These are phyloP conservation scores for Fusarium chuoi DNA, from an alignment of 2,329 filamentous ascomycete species.

Conservation along the genomic window DNA sequence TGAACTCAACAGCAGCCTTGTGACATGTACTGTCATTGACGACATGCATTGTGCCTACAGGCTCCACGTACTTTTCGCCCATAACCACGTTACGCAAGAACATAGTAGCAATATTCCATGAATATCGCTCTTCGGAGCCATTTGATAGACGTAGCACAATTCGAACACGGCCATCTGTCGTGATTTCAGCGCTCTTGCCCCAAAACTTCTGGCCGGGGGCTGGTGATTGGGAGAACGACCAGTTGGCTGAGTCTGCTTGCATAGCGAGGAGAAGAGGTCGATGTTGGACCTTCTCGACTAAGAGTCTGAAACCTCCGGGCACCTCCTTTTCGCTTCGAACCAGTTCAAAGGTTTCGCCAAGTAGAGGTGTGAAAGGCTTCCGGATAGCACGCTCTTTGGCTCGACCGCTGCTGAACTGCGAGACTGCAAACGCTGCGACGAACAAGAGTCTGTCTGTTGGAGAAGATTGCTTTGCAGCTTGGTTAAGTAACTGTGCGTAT, in stretches of 20 bases:
- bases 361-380: slow-evolving; percentile 96
- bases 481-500: slow-evolving; percentile 85
- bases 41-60: slow-evolving; percentile 88
- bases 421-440: slow-evolving; percentile 90
- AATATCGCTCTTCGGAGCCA: slow-evolving; percentile 81
- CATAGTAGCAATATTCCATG: slow-evolving; percentile 87
- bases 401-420: slow-evolving; percentile 81
- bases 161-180: slow-evolving; percentile 87
- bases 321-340: slow-evolving; percentile 82
- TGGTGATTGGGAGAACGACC: slow-evolving; percentile 89
- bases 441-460: slow-evolving; percentile 79
- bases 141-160: slow-evolving; percentile 75
- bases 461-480: slow-evolving; percentile 71
- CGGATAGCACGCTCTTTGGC: slow-evolving; percentile 91
- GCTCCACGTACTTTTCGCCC: slow-evolving; percentile 97
- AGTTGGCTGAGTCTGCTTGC: slow-evolving; percentile 86
- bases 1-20: slow-evolving; percentile 89
- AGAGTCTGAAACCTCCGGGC: slow-evolving; percentile 80
- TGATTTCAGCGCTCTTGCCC: slow-evolving; percentile 96
- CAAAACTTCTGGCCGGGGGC: slow-evolving; percentile 96
- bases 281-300: slow-evolving; percentile 96
- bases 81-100: slow-evolving; percentile 97
- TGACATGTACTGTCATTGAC: slow-evolving; percentile 84
- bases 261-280: slow-evolving; percentile 92
- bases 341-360: slow-evolving; percentile 95